Base-by-base conservation (phyloP, 2,329 filamentous ascomycete genomes). In the Paradendryphiella salina region DNA sequence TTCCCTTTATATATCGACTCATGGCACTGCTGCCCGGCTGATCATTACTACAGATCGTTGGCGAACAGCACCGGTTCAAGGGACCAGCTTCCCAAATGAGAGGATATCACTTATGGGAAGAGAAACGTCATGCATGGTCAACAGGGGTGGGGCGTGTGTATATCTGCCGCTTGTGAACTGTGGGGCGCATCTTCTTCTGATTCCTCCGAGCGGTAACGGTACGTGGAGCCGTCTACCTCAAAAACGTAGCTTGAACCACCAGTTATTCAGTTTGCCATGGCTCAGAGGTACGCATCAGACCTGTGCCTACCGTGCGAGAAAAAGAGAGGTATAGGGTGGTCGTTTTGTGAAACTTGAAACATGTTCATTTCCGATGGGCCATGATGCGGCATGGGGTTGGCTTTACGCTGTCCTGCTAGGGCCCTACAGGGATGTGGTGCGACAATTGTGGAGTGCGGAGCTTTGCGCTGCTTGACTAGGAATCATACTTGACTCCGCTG, bases 101-200 rank as follows among this genome's bases (percentile, higher is more conserved):
- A 35, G 34, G 37, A 52, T 15, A 38, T 44, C 34, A 20, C 21
- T 39, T 26, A 21, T 36, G 17, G 21, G 26, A 39, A 35, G 45
- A 23, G 23, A 26, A 26, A 10, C 23, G 10, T 26, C 34, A 47
- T 46, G 39, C 39, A 40, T 49, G 39, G 49, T 32, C 20, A 59
- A 59, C 59, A 56, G 56, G 56, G 51, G n/a, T n/a, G 23, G 23
- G 23, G 23, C 23, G 23, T 7, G 23, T 26, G 23, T 58, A 52
- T 43, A 59, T 58, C 56, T 63, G 56, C 62, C 56, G 62, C 53
- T 52, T 26, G 23, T 59, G 37, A 56, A 57, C 53, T 63, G 60
- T 59, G 64, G 65, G 63, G 61, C 10, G 23, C 23, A 20, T 20
- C 15, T 68, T 48, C 63, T 64, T 54, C 32, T 35, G 10, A n/a